Base-by-base conservation (phyloP, 805 yeast species). In the Yarrowia keelungensis region DNA sequence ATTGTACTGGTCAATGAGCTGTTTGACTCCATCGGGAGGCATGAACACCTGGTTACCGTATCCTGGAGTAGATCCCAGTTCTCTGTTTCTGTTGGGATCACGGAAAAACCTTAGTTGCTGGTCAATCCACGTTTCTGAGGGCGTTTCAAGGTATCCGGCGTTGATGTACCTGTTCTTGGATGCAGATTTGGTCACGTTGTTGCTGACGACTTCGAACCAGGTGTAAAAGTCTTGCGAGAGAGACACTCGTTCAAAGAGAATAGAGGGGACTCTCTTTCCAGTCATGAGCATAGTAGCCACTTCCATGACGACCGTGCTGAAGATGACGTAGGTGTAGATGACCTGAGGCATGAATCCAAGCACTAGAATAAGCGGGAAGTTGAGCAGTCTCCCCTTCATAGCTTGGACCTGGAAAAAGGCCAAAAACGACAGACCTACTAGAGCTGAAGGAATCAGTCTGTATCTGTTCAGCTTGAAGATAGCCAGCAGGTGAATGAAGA, bases 271-370 rank as follows among this genome's bases (percentile, higher is more conserved):
- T 5, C 65, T n/a, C 47, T 53, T 56, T 8, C 61, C 69, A 2
- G 68, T 64, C 68, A 64, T 51, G 16, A 64, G 19, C 66, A 47
- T 39, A 1, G 68, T 64, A 16, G 62, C 58, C 15, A 47, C 42
- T 26, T 47, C 62, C 58, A 59, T 59, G 19, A 45, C 65, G 0
- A 59, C 65, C 8, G 65, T 59, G 65, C 51, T 73, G 0, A 78
- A 14, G 7, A 87, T 84, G 16, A 89, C 82, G 5, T 74, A 69
- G 4, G 86, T 71, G 0, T 88, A 84, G 46, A 87, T 75, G 19
- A 89, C 75, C 73, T 90, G 93, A 0, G 97, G 96, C 14, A 86
- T 76, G 71, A 87, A 86, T 1, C 92, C 89, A 69, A 86, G 75
- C 14, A 85, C 76, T 36, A 88, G 83, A 5, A 85, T 81, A 8